Percentiles rank a stretch among this genome's conserved stretches.
Evolutionary conservation across 192 early-diverging fungal species (phyloP).

Genomic region (Backusella tarrabulga): DNA sequence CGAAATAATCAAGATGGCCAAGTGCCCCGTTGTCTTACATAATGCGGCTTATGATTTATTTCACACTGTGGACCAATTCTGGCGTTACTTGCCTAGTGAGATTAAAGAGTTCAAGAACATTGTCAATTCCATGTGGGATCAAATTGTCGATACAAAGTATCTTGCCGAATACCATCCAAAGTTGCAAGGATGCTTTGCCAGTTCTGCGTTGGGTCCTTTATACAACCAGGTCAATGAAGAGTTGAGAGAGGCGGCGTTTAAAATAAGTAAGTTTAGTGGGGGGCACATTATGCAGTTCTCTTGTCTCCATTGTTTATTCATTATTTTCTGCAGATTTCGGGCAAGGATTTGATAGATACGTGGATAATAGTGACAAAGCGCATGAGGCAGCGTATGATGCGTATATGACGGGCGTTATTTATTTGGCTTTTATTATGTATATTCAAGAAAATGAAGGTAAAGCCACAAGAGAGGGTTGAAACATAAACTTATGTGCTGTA

Average conservation of each 20-base stretch:
- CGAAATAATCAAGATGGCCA: conserved; percentile 66
- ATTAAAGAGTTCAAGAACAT: conserved; percentile 68
- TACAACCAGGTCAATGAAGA: conserved; percentile 19
- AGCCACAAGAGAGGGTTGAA: too few relatives aligned
- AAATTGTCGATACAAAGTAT: conserved; percentile 80
- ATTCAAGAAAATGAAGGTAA: conserved; percentile 44
- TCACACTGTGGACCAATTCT: conserved; percentile 77
- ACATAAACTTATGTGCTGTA: neutral
- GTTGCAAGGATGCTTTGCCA: conserved; percentile 40
- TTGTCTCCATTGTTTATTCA: neutral
- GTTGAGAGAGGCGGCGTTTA: conserved; percentile 33
- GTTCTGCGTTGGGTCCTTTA: conserved; percentile 19
- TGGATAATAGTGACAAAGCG: conserved; percentile 33
- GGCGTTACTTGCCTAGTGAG: conserved; percentile 61
- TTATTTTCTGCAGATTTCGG: conserved; percentile 43
- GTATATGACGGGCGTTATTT: conserved; percentile 82
- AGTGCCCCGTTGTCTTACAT: conserved; percentile 84
- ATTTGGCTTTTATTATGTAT: conserved; percentile 62
- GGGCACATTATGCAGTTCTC: too few relatives aligned
- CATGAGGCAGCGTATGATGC: conserved; percentile 97
- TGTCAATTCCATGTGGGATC: conserved; percentile 60
- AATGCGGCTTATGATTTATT: conserved; percentile 89
- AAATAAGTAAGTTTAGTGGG: conserved; percentile 44
- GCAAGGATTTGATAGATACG: conserved; percentile 47
- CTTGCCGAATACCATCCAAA: conserved; percentile 50